Conservation (phyloP, 371 early-diverging fungal species). For the Rhizopus sp. region DNA sequence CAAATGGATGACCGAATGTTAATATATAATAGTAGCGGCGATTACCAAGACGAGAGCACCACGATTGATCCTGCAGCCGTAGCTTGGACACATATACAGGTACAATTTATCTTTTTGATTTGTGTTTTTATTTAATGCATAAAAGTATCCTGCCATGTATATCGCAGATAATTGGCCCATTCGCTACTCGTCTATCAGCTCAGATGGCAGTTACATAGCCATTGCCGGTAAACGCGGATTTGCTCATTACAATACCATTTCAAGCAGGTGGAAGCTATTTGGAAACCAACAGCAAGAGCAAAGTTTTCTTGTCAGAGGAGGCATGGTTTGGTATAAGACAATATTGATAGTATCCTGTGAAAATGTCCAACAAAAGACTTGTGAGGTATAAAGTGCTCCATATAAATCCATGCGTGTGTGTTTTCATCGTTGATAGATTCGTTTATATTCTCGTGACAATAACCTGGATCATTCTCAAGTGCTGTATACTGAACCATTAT, state of each 20-base stretch:
- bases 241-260: constrained; percentile 72
- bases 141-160: constrained; percentile 74
- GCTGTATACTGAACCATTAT: constrained; percentile 54
- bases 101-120: constrained; percentile 19
- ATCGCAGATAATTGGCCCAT: constrained; percentile 87
- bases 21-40: constrained; percentile 66
- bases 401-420: background rate
- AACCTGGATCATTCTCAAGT: constrained; percentile 70
- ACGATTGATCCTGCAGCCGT: constrained; percentile 75
- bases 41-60: constrained; percentile 66
- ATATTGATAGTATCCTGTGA: constrained; percentile 71
- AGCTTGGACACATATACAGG: constrained; percentile 79
- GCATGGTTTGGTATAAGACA: constrained; percentile 78
- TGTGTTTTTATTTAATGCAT: background rate
- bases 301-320: constrained; percentile 71
- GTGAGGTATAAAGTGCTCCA: constrained; percentile 58
- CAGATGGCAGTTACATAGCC: constrained; percentile 74
- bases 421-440: constrained; percentile 49
- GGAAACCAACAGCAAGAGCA: constrained; percentile 86
- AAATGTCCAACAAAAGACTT: constrained; percentile 37
- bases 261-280: constrained; percentile 85
- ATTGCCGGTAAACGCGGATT: constrained; percentile 82
- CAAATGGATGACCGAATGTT: constrained; percentile 75
- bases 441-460: constrained; percentile 75
- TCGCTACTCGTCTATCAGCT: constrained; percentile 68